Evolutionary conservation across 768 basidiomycete genomes (phyloP).

Genomic region (Psilocybe azurescens): DNA sequence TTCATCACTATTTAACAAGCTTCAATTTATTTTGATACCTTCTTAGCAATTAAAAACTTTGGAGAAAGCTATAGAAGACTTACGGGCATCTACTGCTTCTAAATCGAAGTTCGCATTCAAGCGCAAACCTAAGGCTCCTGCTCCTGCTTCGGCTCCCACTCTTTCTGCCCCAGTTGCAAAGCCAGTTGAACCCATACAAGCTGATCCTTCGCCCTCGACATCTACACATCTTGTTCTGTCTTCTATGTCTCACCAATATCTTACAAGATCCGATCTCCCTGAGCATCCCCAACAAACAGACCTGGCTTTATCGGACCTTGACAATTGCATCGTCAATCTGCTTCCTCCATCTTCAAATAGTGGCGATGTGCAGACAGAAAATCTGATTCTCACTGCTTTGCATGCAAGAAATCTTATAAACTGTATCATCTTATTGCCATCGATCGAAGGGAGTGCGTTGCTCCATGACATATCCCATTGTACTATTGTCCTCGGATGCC

Average conservation of each 20-base stretch:
- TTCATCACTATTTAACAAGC: not conserved
- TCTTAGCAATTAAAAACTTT: slow-evolving; percentile 69
- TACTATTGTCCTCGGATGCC: slow-evolving; percentile 73
- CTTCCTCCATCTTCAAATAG: slow-evolving; percentile 31
- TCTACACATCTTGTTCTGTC: slow-evolving; percentile 48
- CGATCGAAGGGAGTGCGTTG: slow-evolving; percentile 72
- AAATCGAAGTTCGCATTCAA: slow-evolving; percentile 75
- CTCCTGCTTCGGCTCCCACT: slow-evolving; percentile 11
- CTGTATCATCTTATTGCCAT: slow-evolving; percentile 69
- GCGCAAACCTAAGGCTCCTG: slow-evolving; percentile 33
- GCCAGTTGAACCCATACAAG: not conserved
- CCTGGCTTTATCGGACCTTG: slow-evolving; percentile 70
- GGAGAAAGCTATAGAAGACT: slow-evolving; percentile 57
- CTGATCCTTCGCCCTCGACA: slow-evolving; percentile 9
- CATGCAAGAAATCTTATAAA: slow-evolving; percentile 67
- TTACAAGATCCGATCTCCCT: slow-evolving; percentile 49
- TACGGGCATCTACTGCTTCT: slow-evolving; percentile 48
- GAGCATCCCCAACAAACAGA: slow-evolving; percentile 46
- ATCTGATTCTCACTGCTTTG: slow-evolving; percentile 52
- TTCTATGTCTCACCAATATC: slow-evolving; percentile 47
- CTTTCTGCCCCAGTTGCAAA: slow-evolving; percentile 6
- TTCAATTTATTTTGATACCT: slow-evolving; percentile 7
- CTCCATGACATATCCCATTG: slow-evolving; percentile 68
- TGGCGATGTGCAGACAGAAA: not conserved
- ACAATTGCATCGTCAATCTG: slow-evolving; percentile 75